A percentile compares a stretch with the other conserved stretches of the same genome.
phyloP scores from a whole-genome alignment of 768 basidiomycete genomes.

The Russula dissimulans region DNA sequence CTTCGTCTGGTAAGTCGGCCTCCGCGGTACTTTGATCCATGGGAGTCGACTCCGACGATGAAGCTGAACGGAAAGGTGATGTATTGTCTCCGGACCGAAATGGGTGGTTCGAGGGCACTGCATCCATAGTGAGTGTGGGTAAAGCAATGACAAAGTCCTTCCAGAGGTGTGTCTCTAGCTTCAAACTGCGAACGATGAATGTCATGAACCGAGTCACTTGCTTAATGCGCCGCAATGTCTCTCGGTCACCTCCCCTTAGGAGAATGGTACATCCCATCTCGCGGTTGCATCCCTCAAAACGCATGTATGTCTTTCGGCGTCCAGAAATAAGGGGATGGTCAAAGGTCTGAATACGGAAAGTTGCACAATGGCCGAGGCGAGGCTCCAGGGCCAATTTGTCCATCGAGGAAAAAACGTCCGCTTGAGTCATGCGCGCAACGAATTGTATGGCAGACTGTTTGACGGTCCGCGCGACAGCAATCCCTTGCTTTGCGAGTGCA shows the following conservation, averaged over 20 bases:
- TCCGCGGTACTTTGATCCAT: neutral
- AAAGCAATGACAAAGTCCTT: slow-evolving; percentile 77
- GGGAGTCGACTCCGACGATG: neutral
- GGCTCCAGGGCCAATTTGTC: slow-evolving; percentile 88
- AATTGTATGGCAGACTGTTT: slow-evolving; percentile 82
- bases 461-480: slow-evolving; percentile 84
- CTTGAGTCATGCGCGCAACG: slow-evolving; percentile 89
- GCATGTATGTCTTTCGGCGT: slow-evolving; percentile 90
- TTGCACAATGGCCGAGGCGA: slow-evolving; percentile 76
- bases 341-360: slow-evolving; percentile 85
- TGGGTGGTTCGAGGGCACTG: slow-evolving; percentile 40
- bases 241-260: slow-evolving; percentile 77
- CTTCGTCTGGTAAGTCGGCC: slow-evolving; percentile 49
- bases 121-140: slow-evolving; percentile 55
- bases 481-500: slow-evolving; percentile 71
- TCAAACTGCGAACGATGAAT: slow-evolving; percentile 87
- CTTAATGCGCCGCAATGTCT: slow-evolving; percentile 77
- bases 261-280: slow-evolving; percentile 95
- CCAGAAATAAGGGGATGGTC: slow-evolving; percentile 95
- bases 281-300: slow-evolving; percentile 90
- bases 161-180: slow-evolving; percentile 91
- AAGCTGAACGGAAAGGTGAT: neutral
- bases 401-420: slow-evolving; percentile 91
- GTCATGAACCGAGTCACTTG: slow-evolving; percentile 87
- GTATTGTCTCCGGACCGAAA: neutral